phyloP scores from a whole-genome alignment of 129 eudicot species.

The Chrysanthemum lavandulifolium region DNA sequence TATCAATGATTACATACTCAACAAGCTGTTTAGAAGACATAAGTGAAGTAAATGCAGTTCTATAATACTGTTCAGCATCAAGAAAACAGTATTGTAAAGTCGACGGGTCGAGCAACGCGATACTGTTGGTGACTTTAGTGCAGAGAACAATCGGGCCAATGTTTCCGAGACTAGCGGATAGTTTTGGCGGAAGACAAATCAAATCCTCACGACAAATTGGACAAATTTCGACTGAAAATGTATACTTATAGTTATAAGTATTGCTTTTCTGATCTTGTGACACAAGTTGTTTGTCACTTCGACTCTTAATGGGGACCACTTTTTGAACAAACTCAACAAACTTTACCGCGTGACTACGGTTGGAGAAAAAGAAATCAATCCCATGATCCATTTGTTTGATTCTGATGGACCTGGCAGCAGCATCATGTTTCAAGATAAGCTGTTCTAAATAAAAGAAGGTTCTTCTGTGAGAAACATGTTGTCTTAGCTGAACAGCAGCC shows the following conservation, averaged over 20 bases:
- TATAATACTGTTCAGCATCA: conserved; percentile 26
- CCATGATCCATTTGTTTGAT: conserved; percentile 63
- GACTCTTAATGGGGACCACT: conserved; percentile 45
- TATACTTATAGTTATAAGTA: conserved; percentile 50
- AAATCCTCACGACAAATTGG: conserved; percentile 71
- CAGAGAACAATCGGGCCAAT: conserved; percentile 61
- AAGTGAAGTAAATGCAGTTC: conserved; percentile 20
- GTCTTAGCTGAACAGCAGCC: conserved; percentile 50
- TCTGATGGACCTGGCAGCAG: conserved; percentile 53
- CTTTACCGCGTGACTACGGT: conserved; percentile 61
- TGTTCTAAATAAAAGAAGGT: conserved; percentile 72
- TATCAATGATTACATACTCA: conserved; percentile 22
- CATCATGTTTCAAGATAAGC: conserved; percentile 68
- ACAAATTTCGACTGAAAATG: conserved; percentile 63
- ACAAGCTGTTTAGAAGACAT: conserved; percentile 24
- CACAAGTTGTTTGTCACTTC: conserved; percentile 55
- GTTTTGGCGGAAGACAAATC: conserved; percentile 63
- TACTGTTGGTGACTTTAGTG: conserved; percentile 51
- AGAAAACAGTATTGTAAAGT: conserved; percentile 26
- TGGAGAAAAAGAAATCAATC: conserved; percentile 61
- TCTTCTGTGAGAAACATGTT: conserved; percentile 61
- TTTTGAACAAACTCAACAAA: conserved; percentile 64
- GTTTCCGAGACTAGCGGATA: conserved; percentile 47
- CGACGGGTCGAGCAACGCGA: conserved; percentile 35
- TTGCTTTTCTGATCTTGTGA: conserved; percentile 68